Percentiles rank a stretch among this genome's conserved stretches.
phyloP scores from a whole-genome alignment of 176 grass and related monocot genomes.

The Guadua angustifolia region DNA sequence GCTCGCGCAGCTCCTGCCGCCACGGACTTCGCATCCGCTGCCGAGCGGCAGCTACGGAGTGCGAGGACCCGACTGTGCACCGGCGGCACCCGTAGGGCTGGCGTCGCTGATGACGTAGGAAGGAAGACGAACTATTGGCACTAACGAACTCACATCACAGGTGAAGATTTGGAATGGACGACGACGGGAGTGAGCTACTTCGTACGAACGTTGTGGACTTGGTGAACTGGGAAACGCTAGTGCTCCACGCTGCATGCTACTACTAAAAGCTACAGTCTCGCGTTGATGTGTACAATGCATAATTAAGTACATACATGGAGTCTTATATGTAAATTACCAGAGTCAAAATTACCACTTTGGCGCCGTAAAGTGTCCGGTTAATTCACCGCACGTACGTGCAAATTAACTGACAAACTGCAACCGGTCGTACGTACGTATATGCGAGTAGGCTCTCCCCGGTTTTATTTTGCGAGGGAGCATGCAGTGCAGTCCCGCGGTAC shows the following conservation, averaged over 20 bases:
- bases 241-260: neutral
- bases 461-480: neutral
- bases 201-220: neutral
- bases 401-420: neutral
- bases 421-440: neutral
- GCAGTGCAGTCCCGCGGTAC: neutral
- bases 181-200: neutral
- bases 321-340: conserved; percentile 33
- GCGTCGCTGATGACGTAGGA: conserved; percentile 52
- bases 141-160: neutral
- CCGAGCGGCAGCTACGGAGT: neutral
- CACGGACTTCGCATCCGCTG: neutral
- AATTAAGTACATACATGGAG: neutral
- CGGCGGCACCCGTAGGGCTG: neutral
- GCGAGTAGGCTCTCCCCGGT: neutral
- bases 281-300: conserved; percentile 22
- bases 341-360: conserved; percentile 15
- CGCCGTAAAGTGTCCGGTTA: neutral
- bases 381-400: neutral
- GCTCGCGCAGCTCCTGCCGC: neutral
- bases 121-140: neutral
- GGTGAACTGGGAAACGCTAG: neutral
- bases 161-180: conserved; percentile 36
- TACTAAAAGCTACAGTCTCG: neutral
- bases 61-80: neutral